Conservation (phyloP, 177 flowering plant genomes). For the Vitis hybrid region DNA sequence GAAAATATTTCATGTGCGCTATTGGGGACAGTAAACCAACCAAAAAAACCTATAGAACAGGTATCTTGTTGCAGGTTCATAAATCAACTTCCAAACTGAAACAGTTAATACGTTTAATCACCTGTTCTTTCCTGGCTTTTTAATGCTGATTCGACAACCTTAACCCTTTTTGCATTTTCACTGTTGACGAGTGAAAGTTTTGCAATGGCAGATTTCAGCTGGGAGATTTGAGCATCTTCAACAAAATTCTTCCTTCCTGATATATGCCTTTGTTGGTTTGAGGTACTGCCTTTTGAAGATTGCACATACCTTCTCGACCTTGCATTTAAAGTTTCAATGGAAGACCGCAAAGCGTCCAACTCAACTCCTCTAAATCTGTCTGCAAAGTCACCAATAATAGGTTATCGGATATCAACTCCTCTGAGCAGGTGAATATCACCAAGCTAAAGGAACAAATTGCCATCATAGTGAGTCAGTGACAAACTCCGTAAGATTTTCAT, state of each 20-base stretch:
- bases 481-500: too few species aligned
- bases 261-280: conserved; percentile 28
- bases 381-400: conserved; percentile 29
- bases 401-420: background rate
- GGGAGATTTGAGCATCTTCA: conserved; percentile 55
- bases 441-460: background rate
- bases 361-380: conserved; percentile 73
- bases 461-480: background rate
- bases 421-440: background rate
- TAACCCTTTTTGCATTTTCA: conserved; percentile 72
- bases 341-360: conserved; percentile 71
- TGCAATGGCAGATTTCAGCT: conserved; percentile 54
- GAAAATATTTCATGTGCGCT: too few species aligned
- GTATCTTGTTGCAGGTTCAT: too few species aligned
- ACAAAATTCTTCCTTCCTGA: conserved; percentile 31
- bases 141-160: conserved; percentile 69
- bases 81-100: too few species aligned
- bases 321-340: conserved; percentile 63
- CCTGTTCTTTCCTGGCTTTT: conserved; percentile 36
- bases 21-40: too few species aligned
- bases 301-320: conserved; percentile 55
- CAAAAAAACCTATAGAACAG: too few species aligned
- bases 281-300: conserved; percentile 30
- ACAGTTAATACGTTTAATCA: background rate
- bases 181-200: conserved; percentile 80